Percentiles rank a stretch among this genome's conserved stretches.
Evolutionary conservation across 2,329 filamentous ascomycete species (phyloP).

Genomic region (Fusarium anthophilum): DNA sequence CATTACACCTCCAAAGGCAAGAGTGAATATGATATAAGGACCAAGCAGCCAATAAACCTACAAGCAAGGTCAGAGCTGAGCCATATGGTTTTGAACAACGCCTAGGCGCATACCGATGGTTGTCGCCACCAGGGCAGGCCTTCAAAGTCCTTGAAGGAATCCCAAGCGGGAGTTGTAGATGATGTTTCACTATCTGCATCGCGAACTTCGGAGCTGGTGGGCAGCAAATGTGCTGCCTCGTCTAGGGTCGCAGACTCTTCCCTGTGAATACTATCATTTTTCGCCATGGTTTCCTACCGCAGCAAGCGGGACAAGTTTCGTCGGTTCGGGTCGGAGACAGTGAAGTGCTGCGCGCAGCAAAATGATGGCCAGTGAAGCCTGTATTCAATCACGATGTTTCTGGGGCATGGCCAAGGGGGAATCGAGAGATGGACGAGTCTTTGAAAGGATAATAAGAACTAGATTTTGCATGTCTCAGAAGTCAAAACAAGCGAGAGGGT

Average conservation of each 20-base stretch:
- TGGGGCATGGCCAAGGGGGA: constrained; percentile 21
- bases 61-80: constrained; percentile 35
- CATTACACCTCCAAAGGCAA: constrained; percentile 86
- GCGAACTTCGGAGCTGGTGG: constrained; percentile 32
- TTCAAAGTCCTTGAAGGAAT: constrained; percentile 65
- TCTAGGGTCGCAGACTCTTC: constrained; percentile 18
- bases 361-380: constrained; percentile 15
- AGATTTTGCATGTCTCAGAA: constrained; percentile 20
- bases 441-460: not conserved
- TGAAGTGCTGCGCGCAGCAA: constrained; percentile 12
- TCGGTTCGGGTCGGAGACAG: constrained; percentile 3
- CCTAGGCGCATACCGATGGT: constrained; percentile 64
- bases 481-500: constrained; percentile 13
- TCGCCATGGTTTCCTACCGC: constrained; percentile 19
- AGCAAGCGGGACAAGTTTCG: not conserved
- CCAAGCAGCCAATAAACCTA: constrained; percentile 85
- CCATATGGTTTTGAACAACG: not conserved
- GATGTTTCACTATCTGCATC: constrained; percentile 18
- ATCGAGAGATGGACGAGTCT: not conserved
- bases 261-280: not conserved
- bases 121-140: constrained; percentile 69
- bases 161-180: constrained; percentile 51
- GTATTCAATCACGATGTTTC: constrained; percentile 18
- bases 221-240: constrained; percentile 54
- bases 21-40: constrained; percentile 81